These are phyloP conservation scores for Blastobotrys capitulatus DNA, from an alignment of 1,139 yeast species.

Conservation along the genomic window DNA sequence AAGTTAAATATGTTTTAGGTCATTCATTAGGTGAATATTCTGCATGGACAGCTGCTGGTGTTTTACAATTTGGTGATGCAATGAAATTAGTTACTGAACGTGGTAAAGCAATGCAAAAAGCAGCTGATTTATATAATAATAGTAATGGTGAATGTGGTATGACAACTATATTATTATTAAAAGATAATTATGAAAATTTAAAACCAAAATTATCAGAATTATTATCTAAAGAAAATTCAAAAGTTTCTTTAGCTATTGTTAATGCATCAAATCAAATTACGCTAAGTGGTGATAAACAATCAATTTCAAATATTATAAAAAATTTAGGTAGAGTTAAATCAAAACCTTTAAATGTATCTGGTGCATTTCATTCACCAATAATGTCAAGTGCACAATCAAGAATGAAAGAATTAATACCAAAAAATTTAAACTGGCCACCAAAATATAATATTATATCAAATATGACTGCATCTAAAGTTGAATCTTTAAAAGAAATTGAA, in stretches of 20 bases:
- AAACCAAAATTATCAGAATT: neutral
- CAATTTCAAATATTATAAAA: neutral
- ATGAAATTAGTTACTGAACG: slow-evolving; percentile 46
- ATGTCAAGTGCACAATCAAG: slow-evolving; percentile 37
- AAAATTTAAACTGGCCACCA: slow-evolving; percentile 25
- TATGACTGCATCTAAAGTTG: slow-evolving; percentile 31
- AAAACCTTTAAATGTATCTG: slow-evolving; percentile 41
- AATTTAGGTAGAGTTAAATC: slow-evolving; percentile 9
- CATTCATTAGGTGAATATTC: slow-evolving; percentile 64
- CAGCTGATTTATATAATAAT: slow-evolving; percentile 27
- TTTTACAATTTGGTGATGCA: slow-evolving; percentile 40
- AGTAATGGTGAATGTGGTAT: slow-evolving; percentile 3
- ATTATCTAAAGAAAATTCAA: neutral
- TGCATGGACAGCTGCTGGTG: slow-evolving; percentile 45
- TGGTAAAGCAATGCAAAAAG: slow-evolving; percentile 47
- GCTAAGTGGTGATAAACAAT: slow-evolving; percentile 40
- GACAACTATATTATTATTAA: slow-evolving; percentile 9
- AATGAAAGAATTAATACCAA: slow-evolving; percentile 18
- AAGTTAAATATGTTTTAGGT: slow-evolving; percentile 38
- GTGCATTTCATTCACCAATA: slow-evolving; percentile 49
- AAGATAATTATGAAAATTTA: neutral
- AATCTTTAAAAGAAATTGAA: slow-evolving; percentile 26
- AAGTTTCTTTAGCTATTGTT: slow-evolving; percentile 29
- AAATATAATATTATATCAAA: slow-evolving; percentile 30
- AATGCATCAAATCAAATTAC: slow-evolving; percentile 43